These are phyloP conservation scores for Cupressus sempervirens DNA, from an alignment of 75 land plant species.

Conservation along the genomic window DNA sequence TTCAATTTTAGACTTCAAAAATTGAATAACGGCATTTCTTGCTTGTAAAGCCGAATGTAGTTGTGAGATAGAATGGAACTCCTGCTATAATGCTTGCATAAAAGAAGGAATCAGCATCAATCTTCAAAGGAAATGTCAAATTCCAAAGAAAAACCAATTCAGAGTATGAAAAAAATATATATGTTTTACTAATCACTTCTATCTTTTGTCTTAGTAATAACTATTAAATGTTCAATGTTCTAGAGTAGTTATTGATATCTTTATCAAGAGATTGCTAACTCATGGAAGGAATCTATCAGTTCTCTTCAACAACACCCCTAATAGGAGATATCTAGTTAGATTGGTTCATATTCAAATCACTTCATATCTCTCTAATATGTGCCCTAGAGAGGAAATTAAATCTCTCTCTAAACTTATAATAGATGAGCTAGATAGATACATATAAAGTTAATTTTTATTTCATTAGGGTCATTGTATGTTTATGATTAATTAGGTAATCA, in stretches of 20 bases:
- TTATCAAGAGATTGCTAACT: conserved; percentile 4
- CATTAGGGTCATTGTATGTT: conserved; percentile 61
- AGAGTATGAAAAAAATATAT: neutral
- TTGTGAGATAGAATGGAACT: neutral
- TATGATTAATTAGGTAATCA: conserved; percentile 50
- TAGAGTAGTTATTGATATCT: neutral
- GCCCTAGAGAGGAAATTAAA: conserved; percentile 23
- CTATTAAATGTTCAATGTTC: neutral
- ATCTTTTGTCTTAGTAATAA: conserved; percentile 11
- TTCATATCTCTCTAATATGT: conserved; percentile 20
- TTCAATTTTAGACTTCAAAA: too few relatives aligned
- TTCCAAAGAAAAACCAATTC: neutral
- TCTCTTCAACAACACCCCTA: neutral
- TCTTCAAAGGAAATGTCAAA: neutral
- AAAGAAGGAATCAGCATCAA: neutral
- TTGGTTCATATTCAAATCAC: conserved; percentile 18
- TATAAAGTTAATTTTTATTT: conserved; percentile 73
- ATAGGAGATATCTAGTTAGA: neutral
- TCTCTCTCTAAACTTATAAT: conserved; percentile 37
- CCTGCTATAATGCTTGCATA: conserved; percentile 5
- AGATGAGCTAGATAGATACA: conserved; percentile 71
- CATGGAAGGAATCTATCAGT: neutral
- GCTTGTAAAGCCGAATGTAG: conserved; percentile 3
- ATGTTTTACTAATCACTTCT: neutral
- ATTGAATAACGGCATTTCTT: neutral